Evolutionary conservation across 2,329 filamentous ascomycete genomes (phyloP).

Genomic region (Curvularia sp.): DNA sequence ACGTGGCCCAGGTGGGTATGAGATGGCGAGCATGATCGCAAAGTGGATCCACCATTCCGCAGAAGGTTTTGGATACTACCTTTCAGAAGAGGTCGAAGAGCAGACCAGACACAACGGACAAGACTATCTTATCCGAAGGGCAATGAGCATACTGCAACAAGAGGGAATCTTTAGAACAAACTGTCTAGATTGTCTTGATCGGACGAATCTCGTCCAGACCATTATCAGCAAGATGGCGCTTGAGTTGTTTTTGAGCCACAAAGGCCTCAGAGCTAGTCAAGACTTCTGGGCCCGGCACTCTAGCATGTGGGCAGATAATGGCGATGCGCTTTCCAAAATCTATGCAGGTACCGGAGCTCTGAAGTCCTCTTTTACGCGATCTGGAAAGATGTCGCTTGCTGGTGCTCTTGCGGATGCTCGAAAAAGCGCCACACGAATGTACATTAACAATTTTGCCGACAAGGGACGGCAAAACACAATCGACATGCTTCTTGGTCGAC

Average conservation of each 20-base stretch:
- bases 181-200: slow-evolving; percentile 92
- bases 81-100: slow-evolving; percentile 76
- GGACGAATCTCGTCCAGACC: slow-evolving; percentile 95
- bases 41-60: slow-evolving; percentile 79
- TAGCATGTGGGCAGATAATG: slow-evolving; percentile 95
- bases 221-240: slow-evolving; percentile 94
- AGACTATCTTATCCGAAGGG: slow-evolving; percentile 48
- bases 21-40: slow-evolving; percentile 85
- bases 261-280: slow-evolving; percentile 70
- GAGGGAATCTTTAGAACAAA: slow-evolving; percentile 97
- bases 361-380: slow-evolving; percentile 92
- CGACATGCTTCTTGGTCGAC: slow-evolving; percentile 84
- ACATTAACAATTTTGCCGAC: slow-evolving; percentile 97
- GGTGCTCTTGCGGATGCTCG: slow-evolving; percentile 93
- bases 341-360: slow-evolving; percentile 96
- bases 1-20: slow-evolving; percentile 83
- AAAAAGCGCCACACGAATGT: slow-evolving; percentile 91
- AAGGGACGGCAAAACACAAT: slow-evolving; percentile 93
- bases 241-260: slow-evolving; percentile 80
- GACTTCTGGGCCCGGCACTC: slow-evolving; percentile 95
- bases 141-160: slow-evolving; percentile 81
- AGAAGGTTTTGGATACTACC: slow-evolving; percentile 89
- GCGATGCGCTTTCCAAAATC: slow-evolving; percentile 90
- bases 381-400: slow-evolving; percentile 93
- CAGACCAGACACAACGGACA: slow-evolving; percentile 53